Conservation (phyloP, 2,329 filamentous ascomycete species). For the Alternaria metachromatica region DNA sequence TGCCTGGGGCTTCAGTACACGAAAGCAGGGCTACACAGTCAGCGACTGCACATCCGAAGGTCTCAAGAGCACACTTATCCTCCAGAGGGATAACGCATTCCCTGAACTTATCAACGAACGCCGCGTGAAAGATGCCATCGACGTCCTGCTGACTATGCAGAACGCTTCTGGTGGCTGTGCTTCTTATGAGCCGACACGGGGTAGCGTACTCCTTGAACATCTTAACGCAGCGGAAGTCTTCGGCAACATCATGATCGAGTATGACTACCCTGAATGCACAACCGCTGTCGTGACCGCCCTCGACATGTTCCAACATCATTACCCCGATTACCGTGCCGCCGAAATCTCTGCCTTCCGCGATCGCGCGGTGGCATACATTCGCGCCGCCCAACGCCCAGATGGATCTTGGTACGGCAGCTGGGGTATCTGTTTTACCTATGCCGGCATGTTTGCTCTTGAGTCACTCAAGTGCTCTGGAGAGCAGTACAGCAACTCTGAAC, state of each 20-base stretch:
- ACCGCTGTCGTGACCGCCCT: slow-evolving; percentile 91
- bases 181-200: slow-evolving; percentile 86
- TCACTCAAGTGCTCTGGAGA: slow-evolving; percentile 83
- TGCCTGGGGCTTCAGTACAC: slow-evolving; percentile 95
- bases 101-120: slow-evolving; percentile 76
- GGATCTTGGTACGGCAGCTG: slow-evolving; percentile 98
- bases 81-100: slow-evolving; percentile 77
- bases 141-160: slow-evolving; percentile 90
- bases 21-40: slow-evolving; percentile 90
- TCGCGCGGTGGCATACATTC: slow-evolving; percentile 82
- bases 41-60: slow-evolving; percentile 94
- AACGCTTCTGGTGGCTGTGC: slow-evolving; percentile 85
- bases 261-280: slow-evolving; percentile 97
- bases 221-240: slow-evolving; percentile 98
- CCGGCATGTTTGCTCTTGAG: slow-evolving; percentile 94
- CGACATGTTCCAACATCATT: slow-evolving; percentile 79
- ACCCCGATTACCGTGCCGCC: slow-evolving; percentile 76
- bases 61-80: slow-evolving; percentile 81
- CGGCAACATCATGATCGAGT: slow-evolving; percentile 96
- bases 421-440: slow-evolving; percentile 98
- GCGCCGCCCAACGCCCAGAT: slow-evolving; percentile 75
- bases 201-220: slow-evolving; percentile 77
- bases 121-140: slow-evolving; percentile 84
- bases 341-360: slow-evolving; percentile 78
- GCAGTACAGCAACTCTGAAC: slow-evolving; percentile 74